A percentile compares a stretch with the other conserved stretches of the same genome.
These are phyloP conservation scores for Chondrostereum purpureum DNA, from an alignment of 1,284 basidiomycete species.

Conservation along the genomic window DNA sequence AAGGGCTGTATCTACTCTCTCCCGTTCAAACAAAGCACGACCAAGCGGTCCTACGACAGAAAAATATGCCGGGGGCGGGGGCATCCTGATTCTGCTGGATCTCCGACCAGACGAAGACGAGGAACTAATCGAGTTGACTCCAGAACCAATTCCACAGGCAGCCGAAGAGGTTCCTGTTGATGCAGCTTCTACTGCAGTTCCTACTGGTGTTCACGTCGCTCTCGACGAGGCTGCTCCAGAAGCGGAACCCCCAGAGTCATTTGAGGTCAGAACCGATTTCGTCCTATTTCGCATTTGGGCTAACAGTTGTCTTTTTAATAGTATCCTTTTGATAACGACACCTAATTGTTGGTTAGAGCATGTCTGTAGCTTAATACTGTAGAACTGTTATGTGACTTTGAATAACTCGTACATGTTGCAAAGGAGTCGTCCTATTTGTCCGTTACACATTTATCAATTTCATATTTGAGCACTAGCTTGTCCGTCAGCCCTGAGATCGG, in stretches of 20 bases:
- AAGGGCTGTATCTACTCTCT: slow-evolving; percentile 58
- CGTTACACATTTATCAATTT: too few species aligned
- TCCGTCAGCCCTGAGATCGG: slow-evolving; percentile 83
- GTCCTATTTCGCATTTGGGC: slow-evolving; percentile 6
- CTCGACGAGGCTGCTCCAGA: slow-evolving; percentile 69
- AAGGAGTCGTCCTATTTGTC: too few species aligned
- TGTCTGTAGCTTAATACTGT: slow-evolving; percentile 11
- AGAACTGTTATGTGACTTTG: too few species aligned
- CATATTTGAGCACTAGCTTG: slow-evolving; percentile 86
- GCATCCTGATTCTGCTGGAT: slow-evolving; percentile 77
- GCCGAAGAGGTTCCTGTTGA: slow-evolving; percentile 23
- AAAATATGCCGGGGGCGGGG: slow-evolving; percentile 71
- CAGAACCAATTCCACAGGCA: slow-evolving; percentile 27
- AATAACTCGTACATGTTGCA: too few species aligned
- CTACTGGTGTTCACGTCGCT: slow-evolving; percentile 39
- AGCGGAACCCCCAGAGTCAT: slow-evolving; percentile 70
- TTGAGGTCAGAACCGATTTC: slow-evolving; percentile 55
- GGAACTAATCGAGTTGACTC: slow-evolving; percentile 69
- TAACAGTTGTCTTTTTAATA: slow-evolving; percentile 21
- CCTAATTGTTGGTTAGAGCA: slow-evolving; percentile 36
- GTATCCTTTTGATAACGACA: slow-evolving; percentile 63
- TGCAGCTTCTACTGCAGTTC: slow-evolving; percentile 14
- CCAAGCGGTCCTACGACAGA: slow-evolving; percentile 28
- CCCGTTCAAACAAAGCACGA: slow-evolving; percentile 24
- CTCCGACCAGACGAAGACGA: slow-evolving; percentile 56